phyloP scores from a whole-genome alignment of 371 early-diverging fungal genomes.

The Mucor lusitanicus region DNA sequence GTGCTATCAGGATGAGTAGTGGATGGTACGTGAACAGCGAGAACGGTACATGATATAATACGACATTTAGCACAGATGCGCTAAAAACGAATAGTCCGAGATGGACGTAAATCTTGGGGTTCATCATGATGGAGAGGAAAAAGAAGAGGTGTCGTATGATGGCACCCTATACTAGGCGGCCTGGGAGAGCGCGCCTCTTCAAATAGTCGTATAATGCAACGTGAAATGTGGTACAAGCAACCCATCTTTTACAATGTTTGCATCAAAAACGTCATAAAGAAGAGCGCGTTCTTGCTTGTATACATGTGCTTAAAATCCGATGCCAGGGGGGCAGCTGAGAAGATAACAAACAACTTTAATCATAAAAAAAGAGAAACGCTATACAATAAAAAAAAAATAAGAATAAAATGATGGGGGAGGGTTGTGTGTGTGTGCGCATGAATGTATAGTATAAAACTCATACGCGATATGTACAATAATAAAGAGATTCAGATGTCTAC shows the following conservation, averaged over 20 bases:
- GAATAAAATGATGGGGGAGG: too few species aligned
- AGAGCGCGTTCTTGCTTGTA: too few species aligned
- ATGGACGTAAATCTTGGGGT: background rate
- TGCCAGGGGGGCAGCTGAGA: too few species aligned
- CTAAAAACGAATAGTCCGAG: background rate
- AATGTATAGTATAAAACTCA: too few species aligned
- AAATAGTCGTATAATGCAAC: background rate
- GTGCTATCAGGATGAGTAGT: background rate
- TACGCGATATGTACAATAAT: background rate
- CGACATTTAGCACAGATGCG: background rate
- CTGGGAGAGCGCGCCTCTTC: background rate
- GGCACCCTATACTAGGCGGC: background rate
- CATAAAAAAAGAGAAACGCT: background rate
- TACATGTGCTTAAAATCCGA: too few species aligned
- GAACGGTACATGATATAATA: background rate
- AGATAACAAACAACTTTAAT: background rate
- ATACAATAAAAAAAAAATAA: background rate
- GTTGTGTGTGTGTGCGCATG: background rate
- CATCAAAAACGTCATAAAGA: too few species aligned
- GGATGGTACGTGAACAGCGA: background rate
- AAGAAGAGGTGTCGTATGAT: too few species aligned
- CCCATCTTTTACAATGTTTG: too few species aligned
- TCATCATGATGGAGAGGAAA: background rate
- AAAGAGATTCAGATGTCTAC: slow-evolving; percentile 1
- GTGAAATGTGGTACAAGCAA: background rate